Percentiles rank a stretch among this genome's conserved stretches.
Evolutionary conservation across 768 basidiomycete genomes (phyloP).

Genomic region (Obba rivulosa): DNA sequence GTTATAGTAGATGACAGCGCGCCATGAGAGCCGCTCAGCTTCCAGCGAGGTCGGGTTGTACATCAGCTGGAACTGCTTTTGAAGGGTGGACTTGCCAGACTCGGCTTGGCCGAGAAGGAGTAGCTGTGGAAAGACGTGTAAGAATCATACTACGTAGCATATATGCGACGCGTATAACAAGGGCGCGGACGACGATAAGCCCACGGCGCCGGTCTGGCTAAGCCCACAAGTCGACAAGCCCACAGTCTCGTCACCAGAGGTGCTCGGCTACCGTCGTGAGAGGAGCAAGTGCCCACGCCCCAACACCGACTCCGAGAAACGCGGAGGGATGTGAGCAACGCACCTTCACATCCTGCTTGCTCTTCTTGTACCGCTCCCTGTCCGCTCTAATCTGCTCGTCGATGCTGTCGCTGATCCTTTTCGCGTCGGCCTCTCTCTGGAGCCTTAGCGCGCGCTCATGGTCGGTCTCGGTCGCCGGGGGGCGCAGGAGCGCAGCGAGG

Average conservation of each 20-base stretch:
- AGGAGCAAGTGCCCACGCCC: slow-evolving; percentile 16
- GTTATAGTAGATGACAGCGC: slow-evolving; percentile 79
- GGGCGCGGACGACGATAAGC: no score
- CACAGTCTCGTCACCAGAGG: slow-evolving; percentile 26
- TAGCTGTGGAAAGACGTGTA: slow-evolving; percentile 21
- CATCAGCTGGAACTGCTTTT: slow-evolving; percentile 80
- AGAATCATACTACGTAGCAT: no score
- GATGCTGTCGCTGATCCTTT: slow-evolving; percentile 72
- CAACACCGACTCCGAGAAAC: slow-evolving; percentile 3
- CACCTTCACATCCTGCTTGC: slow-evolving; percentile 74
- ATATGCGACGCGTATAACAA: no score
- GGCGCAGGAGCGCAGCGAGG: slow-evolving; percentile 59
- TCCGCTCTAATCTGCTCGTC: slow-evolving; percentile 76
- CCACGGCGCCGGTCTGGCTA: no score
- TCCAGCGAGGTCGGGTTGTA: slow-evolving; percentile 70
- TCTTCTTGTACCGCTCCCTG: slow-evolving; percentile 56
- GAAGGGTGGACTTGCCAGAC: slow-evolving; percentile 75
- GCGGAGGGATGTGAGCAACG: slow-evolving; percentile 3
- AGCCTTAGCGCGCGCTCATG: slow-evolving; percentile 57
- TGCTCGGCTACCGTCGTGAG: slow-evolving; percentile 71
- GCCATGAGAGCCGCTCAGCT: slow-evolving; percentile 68
- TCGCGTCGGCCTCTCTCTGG: slow-evolving; percentile 65
- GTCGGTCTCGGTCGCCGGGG: slow-evolving; percentile 62
- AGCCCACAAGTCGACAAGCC: no score
- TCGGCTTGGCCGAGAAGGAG: slow-evolving; percentile 79